phyloP scores from a whole-genome alignment of 768 basidiomycete species.

The Suillus americanus region DNA sequence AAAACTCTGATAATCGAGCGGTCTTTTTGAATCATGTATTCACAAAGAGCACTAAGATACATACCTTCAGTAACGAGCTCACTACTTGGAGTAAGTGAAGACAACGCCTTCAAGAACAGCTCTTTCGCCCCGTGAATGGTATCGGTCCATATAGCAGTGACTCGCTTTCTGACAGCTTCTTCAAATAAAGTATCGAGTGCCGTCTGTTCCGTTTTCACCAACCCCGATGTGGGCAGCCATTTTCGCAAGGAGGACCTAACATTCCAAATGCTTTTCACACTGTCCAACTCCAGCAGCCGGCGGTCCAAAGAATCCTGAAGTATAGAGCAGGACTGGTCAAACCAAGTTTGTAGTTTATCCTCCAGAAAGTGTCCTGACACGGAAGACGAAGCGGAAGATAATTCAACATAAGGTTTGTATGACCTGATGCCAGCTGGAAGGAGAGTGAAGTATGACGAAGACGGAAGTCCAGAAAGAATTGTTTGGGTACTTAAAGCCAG shows the following conservation, averaged over 20 bases:
- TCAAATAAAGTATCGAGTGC: slow-evolving; percentile 50
- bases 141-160: slow-evolving; percentile 58
- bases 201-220: slow-evolving; percentile 48
- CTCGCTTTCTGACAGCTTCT: slow-evolving; percentile 50
- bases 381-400: slow-evolving; percentile 55
- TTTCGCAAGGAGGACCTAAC: slow-evolving; percentile 52
- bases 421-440: slow-evolving; percentile 68
- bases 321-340: slow-evolving; percentile 47
- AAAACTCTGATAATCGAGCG: slow-evolving; percentile 39
- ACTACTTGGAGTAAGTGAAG: slow-evolving; percentile 9
- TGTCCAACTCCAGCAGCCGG: slow-evolving; percentile 63
- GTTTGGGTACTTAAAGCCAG: slow-evolving; percentile 64
- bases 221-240: slow-evolving; percentile 43
- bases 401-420: slow-evolving; percentile 86
- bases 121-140: slow-evolving; percentile 44
- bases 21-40: neutral
- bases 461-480: slow-evolving; percentile 72
- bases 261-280: slow-evolving; percentile 69
- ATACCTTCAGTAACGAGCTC: neutral
- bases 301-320: slow-evolving; percentile 45
- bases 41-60: neutral
- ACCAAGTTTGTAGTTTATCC: slow-evolving; percentile 62
- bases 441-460: slow-evolving; percentile 78
- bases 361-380: slow-evolving; percentile 44
- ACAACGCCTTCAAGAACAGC: slow-evolving; percentile 46